A percentile compares a stretch with the other conserved stretches of the same genome.
phyloP scores from a whole-genome alignment of 352 stramenopile genomes.

The Phytophthora pseudosyringae region DNA sequence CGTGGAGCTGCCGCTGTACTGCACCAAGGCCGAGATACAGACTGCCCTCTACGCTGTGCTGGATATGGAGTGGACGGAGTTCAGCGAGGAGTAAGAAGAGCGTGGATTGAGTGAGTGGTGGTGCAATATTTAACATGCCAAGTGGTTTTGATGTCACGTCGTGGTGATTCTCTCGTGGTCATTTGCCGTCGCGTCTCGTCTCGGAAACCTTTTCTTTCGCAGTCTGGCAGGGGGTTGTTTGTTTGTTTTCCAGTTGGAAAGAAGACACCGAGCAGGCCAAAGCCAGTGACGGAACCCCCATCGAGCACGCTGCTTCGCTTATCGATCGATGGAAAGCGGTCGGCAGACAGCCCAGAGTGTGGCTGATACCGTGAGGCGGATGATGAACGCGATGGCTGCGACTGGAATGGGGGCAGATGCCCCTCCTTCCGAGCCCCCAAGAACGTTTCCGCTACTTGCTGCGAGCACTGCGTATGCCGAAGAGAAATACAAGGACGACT shows the following conservation, averaged over 20 bases:
- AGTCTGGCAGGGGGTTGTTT: too few species aligned
- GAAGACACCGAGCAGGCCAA: neutral
- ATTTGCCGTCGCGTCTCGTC: constrained; percentile 23
- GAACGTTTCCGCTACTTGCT: neutral
- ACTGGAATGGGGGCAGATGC: constrained; percentile 28
- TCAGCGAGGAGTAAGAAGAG: constrained; percentile 76
- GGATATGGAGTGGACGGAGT: constrained; percentile 96
- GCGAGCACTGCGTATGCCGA: constrained; percentile 8
- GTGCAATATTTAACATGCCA: constrained; percentile 38
- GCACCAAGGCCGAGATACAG: constrained; percentile 91
- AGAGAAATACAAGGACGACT: constrained; percentile 20
- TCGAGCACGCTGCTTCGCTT: constrained; percentile 3
- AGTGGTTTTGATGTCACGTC: constrained; percentile 3
- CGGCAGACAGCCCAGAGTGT: constrained; percentile 9
- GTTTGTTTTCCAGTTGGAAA: constrained; percentile 12
- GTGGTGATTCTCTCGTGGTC: constrained; percentile 2
- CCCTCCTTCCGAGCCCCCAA: neutral
- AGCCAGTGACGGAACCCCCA: constrained; percentile 2
- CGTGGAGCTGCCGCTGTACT: constrained; percentile 81
- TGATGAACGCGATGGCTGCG: constrained; percentile 25
- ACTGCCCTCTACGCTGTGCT: constrained; percentile 95
- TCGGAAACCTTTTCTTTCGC: constrained; percentile 2
- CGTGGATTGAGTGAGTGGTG: constrained; percentile 5
- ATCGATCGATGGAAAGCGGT: constrained; percentile 9
- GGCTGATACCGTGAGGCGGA: constrained; percentile 8